Base-by-base conservation (phyloP, 805 yeast genomes). In the Candida endomychidarum region DNA sequence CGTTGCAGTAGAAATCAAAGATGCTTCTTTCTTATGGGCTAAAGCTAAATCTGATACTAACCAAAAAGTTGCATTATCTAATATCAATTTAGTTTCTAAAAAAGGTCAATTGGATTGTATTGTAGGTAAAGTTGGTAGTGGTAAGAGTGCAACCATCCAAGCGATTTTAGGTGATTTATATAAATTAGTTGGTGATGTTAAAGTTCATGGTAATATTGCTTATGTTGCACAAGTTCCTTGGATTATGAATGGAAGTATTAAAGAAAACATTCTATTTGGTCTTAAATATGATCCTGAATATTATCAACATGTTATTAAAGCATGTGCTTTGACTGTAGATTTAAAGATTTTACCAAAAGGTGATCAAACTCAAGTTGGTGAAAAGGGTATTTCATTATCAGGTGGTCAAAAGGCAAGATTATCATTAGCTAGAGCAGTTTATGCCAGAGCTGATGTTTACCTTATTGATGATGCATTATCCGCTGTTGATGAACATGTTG, bases 341-440 rank as follows among this genome's bases (percentile, higher is more conserved):
- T 69, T 93, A 46, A 78, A 75, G 21, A 78, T 82, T 21, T 73
- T 93, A 44, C 88, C 96, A 1, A 86, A 87, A 55, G 96, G 96
- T 40, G 98, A 93, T 59, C 73, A 72, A 37, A 93, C 99, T 5
- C 79, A 86, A 52, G 98, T 93, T 42, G 99, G 99, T 47, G 99
- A 93, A 66, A 88, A 91, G 60, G 99, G 99, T 48, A 90, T 93
- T 37, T 87, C 97, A 10, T 72, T 93, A 36, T 86, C 96, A 29
- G 99, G 99, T 37, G 99, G 99, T 32, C 99, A 93, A 63, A 93
- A 93, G 72, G 98, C 99, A 0, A 81, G 99, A 60, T 74, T 93
- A 25, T 82, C 96, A 1, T 74, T 93, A 38, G 99, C 99, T 0
- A 78, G 99, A 58, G 97, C 99, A 9, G 96, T 93, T 8, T 93